Conservation (phyloP, 148 eudicot species). For the Chenopodium quinoa region DNA sequence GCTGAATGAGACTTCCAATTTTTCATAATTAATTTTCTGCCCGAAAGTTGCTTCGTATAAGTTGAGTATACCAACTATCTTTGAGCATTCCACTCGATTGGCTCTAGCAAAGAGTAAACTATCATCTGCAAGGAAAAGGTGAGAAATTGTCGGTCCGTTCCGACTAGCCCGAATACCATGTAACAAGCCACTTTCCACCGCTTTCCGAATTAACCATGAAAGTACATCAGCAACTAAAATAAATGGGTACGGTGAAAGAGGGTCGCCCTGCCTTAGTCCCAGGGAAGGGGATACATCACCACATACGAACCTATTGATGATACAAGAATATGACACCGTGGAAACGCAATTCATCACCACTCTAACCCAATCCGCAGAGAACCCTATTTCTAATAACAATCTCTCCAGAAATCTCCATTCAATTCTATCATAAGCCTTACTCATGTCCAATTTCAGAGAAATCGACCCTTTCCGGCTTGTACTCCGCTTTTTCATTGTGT, state of each 20-base stretch:
- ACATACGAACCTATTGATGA: neutral
- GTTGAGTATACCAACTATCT: no score
- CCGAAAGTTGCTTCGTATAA: no score
- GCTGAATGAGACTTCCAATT: neutral
- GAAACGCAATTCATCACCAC: neutral
- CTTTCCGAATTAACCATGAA: neutral
- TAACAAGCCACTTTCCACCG: neutral
- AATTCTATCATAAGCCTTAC: neutral
- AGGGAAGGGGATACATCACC: neutral
- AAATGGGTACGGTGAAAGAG: neutral
- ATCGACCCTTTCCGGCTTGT: neutral
- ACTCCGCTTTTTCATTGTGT: neutral
- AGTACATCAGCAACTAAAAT: neutral
- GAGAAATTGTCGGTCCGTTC: neutral
- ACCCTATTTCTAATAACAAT: neutral
- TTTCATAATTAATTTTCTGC: no score
- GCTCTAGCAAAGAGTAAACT: no score
- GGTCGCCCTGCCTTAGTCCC: neutral
- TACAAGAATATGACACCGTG: neutral
- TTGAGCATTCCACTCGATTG: no score
- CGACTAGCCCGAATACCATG: neutral
- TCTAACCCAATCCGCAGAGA: neutral
- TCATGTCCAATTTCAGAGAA: neutral
- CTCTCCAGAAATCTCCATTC: neutral
- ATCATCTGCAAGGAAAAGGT: no score